Percentiles rank a stretch among this genome's conserved stretches.
Evolutionary conservation across 805 yeast species (phyloP).

Genomic region (Cyberlindnera xylosilytica): DNA sequence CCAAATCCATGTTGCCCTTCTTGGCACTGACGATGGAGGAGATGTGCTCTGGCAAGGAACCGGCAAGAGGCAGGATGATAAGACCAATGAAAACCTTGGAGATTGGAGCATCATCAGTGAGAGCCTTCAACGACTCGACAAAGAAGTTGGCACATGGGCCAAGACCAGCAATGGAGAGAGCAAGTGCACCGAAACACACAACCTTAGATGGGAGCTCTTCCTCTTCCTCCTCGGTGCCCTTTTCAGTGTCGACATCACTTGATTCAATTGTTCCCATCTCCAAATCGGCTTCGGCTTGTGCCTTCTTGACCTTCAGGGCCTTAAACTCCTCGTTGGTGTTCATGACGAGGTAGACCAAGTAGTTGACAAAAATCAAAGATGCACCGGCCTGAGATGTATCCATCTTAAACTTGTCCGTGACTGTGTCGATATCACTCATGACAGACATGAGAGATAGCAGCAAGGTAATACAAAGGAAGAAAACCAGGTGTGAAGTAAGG

Average conservation of each 20-base stretch:
- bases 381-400: constrained; percentile 23
- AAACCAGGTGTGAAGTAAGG: constrained; percentile 18
- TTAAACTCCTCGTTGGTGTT: constrained; percentile 25
- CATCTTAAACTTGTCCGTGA: constrained; percentile 18
- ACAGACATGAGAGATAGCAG: constrained; percentile 19
- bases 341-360: constrained; percentile 20
- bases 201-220: constrained; percentile 16
- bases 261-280: not conserved
- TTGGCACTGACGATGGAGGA: constrained; percentile 22
- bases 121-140: constrained; percentile 22
- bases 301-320: constrained; percentile 11
- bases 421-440: constrained; percentile 18
- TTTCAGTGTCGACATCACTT: not conserved
- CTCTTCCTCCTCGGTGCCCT: not conserved
- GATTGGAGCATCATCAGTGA: constrained; percentile 22
- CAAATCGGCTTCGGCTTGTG: constrained; percentile 5
- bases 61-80: constrained; percentile 24
- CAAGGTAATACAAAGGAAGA: constrained; percentile 19
- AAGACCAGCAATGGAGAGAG: constrained; percentile 21
- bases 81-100: constrained; percentile 25
- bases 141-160: constrained; percentile 25
- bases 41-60: constrained; percentile 25
- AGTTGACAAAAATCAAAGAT: constrained; percentile 20
- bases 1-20: constrained; percentile 23
- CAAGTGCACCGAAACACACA: constrained; percentile 24